These are phyloP conservation scores for Lentinula raphanica DNA, from an alignment of 768 basidiomycete species.

Conservation along the genomic window DNA sequence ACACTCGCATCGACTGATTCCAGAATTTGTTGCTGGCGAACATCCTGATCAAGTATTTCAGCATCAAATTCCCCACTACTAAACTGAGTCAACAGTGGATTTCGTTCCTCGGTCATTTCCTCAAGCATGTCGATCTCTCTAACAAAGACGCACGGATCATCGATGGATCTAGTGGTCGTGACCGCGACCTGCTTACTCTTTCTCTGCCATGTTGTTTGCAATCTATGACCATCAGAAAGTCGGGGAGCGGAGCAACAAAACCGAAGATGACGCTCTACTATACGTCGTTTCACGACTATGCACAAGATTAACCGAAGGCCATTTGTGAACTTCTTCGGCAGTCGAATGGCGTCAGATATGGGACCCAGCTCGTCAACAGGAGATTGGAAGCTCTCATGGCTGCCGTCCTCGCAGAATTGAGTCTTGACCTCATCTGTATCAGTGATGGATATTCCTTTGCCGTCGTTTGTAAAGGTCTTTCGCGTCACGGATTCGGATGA, in stretches of 20 bases:
- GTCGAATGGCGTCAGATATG: conserved; percentile 68
- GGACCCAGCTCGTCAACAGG: conserved; percentile 72
- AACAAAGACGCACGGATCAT: conserved; percentile 61
- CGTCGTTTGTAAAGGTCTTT: conserved; percentile 79
- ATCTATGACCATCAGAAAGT: conserved; percentile 62
- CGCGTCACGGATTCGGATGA: conserved; percentile 44
- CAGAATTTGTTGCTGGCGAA: conserved; percentile 74
- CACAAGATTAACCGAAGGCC: conserved; percentile 77
- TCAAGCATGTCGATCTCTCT: conserved; percentile 58
- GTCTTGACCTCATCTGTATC: conserved; percentile 47
- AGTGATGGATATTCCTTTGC: conserved; percentile 58
- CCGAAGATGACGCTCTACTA: conserved; percentile 52
- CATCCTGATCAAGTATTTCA: conserved; percentile 60
- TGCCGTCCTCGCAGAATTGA: conserved; percentile 79
- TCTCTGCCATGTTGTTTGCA: conserved; percentile 87
- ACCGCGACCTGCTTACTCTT: conserved; percentile 78
- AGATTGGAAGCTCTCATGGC: conserved; percentile 74
- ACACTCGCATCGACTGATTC: conserved; percentile 72
- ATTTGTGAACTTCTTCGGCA: conserved; percentile 94
- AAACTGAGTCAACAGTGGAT: conserved; percentile 81
- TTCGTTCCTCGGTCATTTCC: conserved; percentile 73
- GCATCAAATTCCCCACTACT: conserved; percentile 76
- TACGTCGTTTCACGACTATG: conserved; percentile 72
- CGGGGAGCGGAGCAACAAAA: conserved; percentile 15
- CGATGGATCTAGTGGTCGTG: conserved; percentile 62